A percentile compares a stretch with the other conserved stretches of the same genome.
Conservation (phyloP, 108 stramenopile species). For the Craspedostauros australis region DNA sequence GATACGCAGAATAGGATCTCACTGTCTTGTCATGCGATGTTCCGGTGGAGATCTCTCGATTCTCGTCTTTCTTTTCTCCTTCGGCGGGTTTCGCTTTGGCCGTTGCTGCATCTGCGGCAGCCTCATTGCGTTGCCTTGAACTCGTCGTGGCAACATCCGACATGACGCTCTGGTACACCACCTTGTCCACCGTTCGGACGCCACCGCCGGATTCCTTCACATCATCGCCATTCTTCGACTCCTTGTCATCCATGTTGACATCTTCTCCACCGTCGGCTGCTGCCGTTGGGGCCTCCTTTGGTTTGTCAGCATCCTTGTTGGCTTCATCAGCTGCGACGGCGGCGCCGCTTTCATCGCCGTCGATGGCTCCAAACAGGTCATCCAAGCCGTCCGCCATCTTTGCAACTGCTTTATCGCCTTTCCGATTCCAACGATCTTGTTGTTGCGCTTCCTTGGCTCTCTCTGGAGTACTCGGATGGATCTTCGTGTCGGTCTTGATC, state of each 20-base stretch:
- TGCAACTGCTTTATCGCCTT: too few relatives aligned
- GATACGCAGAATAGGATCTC: conserved; percentile 72
- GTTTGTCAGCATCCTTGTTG: neutral
- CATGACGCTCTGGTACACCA: conserved; percentile 26
- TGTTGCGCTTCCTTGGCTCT: too few relatives aligned
- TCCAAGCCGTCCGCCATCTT: conserved; percentile 70
- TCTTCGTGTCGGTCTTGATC: too few relatives aligned
- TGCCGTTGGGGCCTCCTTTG: neutral
- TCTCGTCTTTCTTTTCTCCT: conserved; percentile 22
- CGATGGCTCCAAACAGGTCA: conserved; percentile 82
- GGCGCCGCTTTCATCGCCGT: conserved; percentile 44
- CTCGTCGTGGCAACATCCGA: conserved; percentile 22
- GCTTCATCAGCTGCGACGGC: conserved; percentile 8
- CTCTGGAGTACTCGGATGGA: too few relatives aligned
- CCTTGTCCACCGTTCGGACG: neutral
- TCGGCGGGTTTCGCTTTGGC: neutral
- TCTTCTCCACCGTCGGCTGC: conserved; percentile 1
- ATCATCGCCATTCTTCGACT: conserved; percentile 19
- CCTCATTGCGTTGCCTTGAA: conserved; percentile 5
- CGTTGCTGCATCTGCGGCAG: conserved; percentile 1
- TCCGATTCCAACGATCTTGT: too few relatives aligned
- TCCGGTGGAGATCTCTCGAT: conserved; percentile 65
- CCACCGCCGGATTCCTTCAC: neutral
- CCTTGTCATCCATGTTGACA: neutral
- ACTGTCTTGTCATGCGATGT: conserved; percentile 86